Base-by-base conservation (phyloP, 2,329 filamentous ascomycete genomes). In the Elsinoe australis region DNA sequence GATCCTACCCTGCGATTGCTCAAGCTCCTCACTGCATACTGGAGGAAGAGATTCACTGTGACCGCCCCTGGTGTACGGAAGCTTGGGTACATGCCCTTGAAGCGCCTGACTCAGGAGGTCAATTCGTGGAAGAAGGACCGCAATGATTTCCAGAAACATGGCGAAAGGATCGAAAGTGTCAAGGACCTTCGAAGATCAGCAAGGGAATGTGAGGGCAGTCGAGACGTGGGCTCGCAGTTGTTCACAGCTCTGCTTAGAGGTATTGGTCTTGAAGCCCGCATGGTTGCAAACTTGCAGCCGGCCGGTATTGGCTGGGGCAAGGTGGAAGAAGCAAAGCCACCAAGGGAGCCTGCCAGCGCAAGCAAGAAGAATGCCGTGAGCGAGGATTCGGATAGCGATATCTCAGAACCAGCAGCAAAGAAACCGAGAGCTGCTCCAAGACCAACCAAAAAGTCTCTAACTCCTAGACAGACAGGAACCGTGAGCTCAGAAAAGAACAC, bases 241-340 rank as follows among this genome's bases (percentile, higher is more conserved):
- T 96, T 96, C 55, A 94, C 87, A 0, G 86, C 87, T 2, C 68
- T 98, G 5, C 64, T 95, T 17, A 75, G 92, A 54, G 87, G 82
- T 0, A 62, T 96, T 8, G 86, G 86, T 0, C 69, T 96, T 2
- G 87, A 95, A 58, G 79, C 87, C 8, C 77, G 90, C 22, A 76
- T 96, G 72, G 80, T 96, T 2, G 81, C 82, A 7, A 95, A 80
- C 60, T 62, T 98, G 32, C 92, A 96, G 60, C 83, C 88, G 1
- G 68, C 87, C 17, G 92, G 92, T 0, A 95, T 94, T 63, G 88
- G 88, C 1, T 96, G 87, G 82, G 94, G 80, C 52, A 94, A 90
- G 63, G 67, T 75, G 8, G 92, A 98, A 64, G 85, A 92, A 45
- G 86, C 84, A 4, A 77, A 79, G 9, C 59, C 71, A 6, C 64